These are phyloP conservation scores for Paragyromitra xinjiangensis DNA, from an alignment of 495 filamentous ascomycete genomes.

Conservation along the genomic window DNA sequence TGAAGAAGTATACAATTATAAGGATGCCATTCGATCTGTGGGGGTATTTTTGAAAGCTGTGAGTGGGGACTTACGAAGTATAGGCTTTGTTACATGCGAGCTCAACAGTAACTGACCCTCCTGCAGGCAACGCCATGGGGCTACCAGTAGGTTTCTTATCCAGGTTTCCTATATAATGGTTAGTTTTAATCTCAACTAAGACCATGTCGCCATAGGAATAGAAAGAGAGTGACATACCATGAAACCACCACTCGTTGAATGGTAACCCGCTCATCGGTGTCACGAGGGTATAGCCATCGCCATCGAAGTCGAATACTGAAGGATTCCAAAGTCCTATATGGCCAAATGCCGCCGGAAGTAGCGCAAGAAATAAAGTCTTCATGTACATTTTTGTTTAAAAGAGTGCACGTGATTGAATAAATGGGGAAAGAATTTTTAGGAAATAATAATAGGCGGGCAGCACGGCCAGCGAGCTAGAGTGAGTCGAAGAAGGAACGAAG, in stretches of 20 bases:
- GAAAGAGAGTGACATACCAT: conserved; percentile 27
- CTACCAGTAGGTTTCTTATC: conserved; percentile 57
- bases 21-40: conserved; percentile 45
- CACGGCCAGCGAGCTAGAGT: background rate
- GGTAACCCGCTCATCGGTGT: conserved; percentile 27
- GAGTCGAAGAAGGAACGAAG: background rate
- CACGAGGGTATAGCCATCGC: conserved; percentile 53
- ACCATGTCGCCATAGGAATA: background rate
- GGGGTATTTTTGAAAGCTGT: conserved; percentile 46
- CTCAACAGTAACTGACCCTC: conserved; percentile 65
- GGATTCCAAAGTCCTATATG: conserved; percentile 49
- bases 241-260: conserved; percentile 53
- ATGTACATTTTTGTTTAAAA: conserved; percentile 35
- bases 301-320: conserved; percentile 49
- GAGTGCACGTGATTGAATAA: background rate
- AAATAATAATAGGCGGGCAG: background rate
- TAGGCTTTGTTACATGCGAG: conserved; percentile 65
- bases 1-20: conserved; percentile 58
- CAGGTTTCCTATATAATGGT: conserved; percentile 30
- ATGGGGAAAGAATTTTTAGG: background rate
- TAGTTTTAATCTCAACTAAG: background rate
- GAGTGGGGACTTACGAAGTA: conserved; percentile 60
- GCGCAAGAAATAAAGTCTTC: conserved; percentile 34
- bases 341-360: conserved; percentile 39
- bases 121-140: conserved; percentile 65